Evolutionary conservation across 1,139 yeast genomes (phyloP).

Genomic region (Citeromyces hawaiiensis): DNA sequence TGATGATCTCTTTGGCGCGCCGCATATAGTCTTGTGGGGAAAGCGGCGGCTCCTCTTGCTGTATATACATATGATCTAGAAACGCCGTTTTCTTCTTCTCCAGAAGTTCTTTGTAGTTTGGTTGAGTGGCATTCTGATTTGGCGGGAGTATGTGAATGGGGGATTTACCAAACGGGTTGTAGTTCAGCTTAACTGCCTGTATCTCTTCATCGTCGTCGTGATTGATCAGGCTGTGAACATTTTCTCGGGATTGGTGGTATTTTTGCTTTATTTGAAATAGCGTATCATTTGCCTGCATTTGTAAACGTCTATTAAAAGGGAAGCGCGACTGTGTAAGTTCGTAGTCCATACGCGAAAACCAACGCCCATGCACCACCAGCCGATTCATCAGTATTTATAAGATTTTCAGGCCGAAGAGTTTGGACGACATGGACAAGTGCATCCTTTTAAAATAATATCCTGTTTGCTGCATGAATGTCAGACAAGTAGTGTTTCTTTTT

Average conservation of each 20-base stretch:
- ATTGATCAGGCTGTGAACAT: neutral
- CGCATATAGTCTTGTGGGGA: neutral
- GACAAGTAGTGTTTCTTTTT: no score
- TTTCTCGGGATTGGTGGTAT: neutral
- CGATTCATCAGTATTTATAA: no score
- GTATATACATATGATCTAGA: neutral
- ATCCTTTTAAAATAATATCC: no score
- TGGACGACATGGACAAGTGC: no score
- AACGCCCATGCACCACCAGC: no score
- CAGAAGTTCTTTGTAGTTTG: neutral
- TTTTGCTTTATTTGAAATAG: neutral
- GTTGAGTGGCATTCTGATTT: neutral
- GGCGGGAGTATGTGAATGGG: neutral
- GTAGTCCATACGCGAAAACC: neutral
- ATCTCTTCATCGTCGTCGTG: neutral
- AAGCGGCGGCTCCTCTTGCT: neutral
- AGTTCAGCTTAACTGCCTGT: neutral
- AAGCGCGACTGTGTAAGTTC: neutral
- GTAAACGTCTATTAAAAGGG: conserved; percentile 1
- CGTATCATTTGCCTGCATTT: conserved; percentile 1
- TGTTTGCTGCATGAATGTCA: no score
- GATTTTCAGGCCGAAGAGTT: no score
- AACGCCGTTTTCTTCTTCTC: conserved; percentile 1
- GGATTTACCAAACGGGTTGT: neutral
- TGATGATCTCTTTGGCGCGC: neutral